phyloP scores from a whole-genome alignment of 441 rosid species.

The Adansonia madagascariensis region DNA sequence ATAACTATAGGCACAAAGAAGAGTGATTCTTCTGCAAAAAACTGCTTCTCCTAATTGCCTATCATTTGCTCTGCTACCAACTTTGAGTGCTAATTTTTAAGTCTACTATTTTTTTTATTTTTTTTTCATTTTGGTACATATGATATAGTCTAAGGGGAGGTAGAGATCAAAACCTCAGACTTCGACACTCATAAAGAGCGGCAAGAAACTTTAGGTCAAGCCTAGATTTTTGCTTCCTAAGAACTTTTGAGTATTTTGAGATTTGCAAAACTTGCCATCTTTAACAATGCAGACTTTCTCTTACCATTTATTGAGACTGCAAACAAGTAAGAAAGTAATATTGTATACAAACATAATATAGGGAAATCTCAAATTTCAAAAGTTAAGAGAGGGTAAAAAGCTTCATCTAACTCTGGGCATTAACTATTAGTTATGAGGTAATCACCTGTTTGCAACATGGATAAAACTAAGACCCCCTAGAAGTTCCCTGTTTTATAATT shows the following conservation, averaged over 20 bases:
- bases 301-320: background rate
- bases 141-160: background rate
- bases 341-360: background rate
- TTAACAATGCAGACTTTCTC: background rate
- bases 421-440: background rate
- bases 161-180: background rate
- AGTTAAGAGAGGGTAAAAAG: background rate
- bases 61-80: background rate
- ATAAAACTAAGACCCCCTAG: background rate
- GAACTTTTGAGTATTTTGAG: constrained; percentile 6
- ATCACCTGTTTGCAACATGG: background rate
- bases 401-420: background rate
- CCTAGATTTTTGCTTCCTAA: background rate
- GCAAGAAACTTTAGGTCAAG: background rate
- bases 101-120: background rate
- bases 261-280: background rate
- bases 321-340: background rate
- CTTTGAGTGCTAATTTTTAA: background rate
- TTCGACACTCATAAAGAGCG: background rate
- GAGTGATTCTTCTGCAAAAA: background rate
- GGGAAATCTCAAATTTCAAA: background rate
- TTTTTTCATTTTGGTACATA: background rate
- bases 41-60: background rate
- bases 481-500: background rate
- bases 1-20: background rate